Percentiles rank a stretch among this genome's conserved stretches.
Conservation (phyloP, 2,329 filamentous ascomycete species). For the Waltergamsia citrina region DNA sequence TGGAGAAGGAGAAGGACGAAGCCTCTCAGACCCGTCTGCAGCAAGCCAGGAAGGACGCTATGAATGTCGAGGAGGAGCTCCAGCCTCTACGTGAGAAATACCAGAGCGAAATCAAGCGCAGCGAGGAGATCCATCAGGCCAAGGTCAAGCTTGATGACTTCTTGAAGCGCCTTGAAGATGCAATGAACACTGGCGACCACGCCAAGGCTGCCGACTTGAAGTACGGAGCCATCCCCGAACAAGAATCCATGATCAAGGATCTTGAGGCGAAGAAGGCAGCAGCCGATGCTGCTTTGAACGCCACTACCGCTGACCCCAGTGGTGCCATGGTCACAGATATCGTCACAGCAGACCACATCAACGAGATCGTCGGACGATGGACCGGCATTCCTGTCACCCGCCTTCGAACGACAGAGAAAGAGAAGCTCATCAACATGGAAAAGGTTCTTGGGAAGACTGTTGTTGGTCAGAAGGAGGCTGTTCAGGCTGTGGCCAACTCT, state of each 20-base stretch:
- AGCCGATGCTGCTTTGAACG: slow-evolving; percentile 63
- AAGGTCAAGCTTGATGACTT: slow-evolving; percentile 92
- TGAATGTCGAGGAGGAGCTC: slow-evolving; percentile 90
- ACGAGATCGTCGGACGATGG: slow-evolving; percentile 94
- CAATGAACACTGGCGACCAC: slow-evolving; percentile 78
- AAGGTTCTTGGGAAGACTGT: slow-evolving; percentile 74
- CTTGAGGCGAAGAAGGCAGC: slow-evolving; percentile 74
- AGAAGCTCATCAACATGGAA: slow-evolving; percentile 98
- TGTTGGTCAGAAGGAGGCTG: slow-evolving; percentile 89
- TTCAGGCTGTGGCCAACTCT: slow-evolving; percentile 86
- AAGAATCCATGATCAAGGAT: slow-evolving; percentile 67
- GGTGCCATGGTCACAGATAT: slow-evolving; percentile 81
- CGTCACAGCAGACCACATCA: slow-evolving; percentile 96
- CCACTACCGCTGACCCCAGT: slow-evolving; percentile 44
- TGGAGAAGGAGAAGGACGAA: slow-evolving; percentile 90
- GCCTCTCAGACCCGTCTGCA: slow-evolving; percentile 76
- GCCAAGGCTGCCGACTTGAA: slow-evolving; percentile 85
- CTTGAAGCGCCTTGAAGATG: slow-evolving; percentile 86
- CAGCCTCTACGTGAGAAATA: slow-evolving; percentile 91
- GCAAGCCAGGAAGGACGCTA: slow-evolving; percentile 79
- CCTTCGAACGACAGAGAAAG: slow-evolving; percentile 91
- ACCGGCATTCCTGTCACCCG: slow-evolving; percentile 97
- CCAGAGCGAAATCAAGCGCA: slow-evolving; percentile 82
- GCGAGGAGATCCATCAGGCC: slow-evolving; percentile 84
- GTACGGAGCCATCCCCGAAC: slow-evolving; percentile 95